These are phyloP conservation scores for Albizia julibrissin DNA, from an alignment of 306 rosid genomes.

Conservation along the genomic window DNA sequence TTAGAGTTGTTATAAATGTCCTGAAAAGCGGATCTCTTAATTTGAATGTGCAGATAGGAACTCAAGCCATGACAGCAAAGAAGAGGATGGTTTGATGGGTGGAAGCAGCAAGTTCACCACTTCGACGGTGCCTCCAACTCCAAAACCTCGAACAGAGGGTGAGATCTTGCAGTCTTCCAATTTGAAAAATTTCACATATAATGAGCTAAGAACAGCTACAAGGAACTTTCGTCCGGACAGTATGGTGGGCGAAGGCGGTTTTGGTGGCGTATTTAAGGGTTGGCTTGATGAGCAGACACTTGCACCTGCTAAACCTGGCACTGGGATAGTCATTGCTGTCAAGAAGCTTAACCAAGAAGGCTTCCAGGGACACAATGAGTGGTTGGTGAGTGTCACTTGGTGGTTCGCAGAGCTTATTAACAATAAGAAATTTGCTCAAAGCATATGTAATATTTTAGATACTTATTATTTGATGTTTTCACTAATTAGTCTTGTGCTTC, in stretches of 20 bases:
- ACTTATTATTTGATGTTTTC: not conserved
- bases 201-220: constrained; percentile 82
- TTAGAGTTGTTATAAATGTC: constrained; percentile 11
- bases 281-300: constrained; percentile 89
- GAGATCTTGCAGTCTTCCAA: constrained; percentile 85
- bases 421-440: constrained; percentile 5
- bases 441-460: constrained; percentile 22
- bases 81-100: constrained; percentile 40
- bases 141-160: constrained; percentile 83
- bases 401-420: constrained; percentile 1
- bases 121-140: constrained; percentile 63
- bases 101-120: constrained; percentile 56
- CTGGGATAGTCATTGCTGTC: constrained; percentile 86
- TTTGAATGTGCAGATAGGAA: constrained; percentile 47
- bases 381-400: constrained; percentile 82
- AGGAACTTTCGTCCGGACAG: constrained; percentile 97
- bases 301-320: constrained; percentile 79
- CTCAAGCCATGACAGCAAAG: constrained; percentile 44
- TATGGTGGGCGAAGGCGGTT: constrained; percentile 97
- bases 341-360: constrained; percentile 98
- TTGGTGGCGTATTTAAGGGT: constrained; percentile 90
- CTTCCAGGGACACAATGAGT: constrained; percentile 93
- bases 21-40: constrained; percentile 26
- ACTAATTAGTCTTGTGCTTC: constrained; percentile 37
- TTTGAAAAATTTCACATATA: constrained; percentile 70